Percentiles rank a stretch among this genome's conserved stretches.
These are phyloP conservation scores for Alternaria triticimaculans DNA, from an alignment of 2,329 filamentous ascomycete genomes.

Conservation along the genomic window DNA sequence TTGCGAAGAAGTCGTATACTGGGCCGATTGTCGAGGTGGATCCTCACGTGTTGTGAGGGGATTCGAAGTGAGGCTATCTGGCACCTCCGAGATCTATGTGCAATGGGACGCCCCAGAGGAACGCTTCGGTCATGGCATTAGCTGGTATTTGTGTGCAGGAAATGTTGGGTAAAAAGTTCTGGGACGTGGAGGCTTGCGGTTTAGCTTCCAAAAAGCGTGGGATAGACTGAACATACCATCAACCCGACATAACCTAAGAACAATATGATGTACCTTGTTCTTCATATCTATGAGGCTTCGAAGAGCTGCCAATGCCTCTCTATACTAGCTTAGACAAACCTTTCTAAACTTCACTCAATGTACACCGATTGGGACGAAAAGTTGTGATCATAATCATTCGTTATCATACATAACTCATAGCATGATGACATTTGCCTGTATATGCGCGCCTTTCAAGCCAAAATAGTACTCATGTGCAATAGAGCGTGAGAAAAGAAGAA, in stretches of 20 bases:
- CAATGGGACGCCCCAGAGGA: background rate
- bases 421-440: constrained; percentile 7
- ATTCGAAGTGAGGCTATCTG: background rate
- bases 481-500: background rate
- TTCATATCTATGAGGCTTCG: background rate
- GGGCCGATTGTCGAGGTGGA: constrained; percentile 45
- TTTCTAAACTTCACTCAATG: background rate
- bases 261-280: accelerated
- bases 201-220: background rate
- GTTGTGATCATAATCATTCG: background rate
- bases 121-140: too few species aligned
- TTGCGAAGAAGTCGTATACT: constrained; percentile 39
- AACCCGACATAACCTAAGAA: background rate
- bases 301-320: background rate
- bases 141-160: background rate
- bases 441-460: background rate
- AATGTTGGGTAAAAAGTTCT: background rate
- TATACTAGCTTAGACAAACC: background rate
- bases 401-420: constrained; percentile 8
- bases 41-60: constrained; percentile 23
- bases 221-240: background rate
- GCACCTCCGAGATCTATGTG: background rate
- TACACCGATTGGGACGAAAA: background rate
- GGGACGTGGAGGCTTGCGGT: background rate
- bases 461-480: background rate